A percentile compares a stretch with the other conserved stretches of the same genome.
These are phyloP conservation scores for Reticulascus tulasneorum DNA, from an alignment of 2,329 filamentous ascomycete species.

Conservation along the genomic window DNA sequence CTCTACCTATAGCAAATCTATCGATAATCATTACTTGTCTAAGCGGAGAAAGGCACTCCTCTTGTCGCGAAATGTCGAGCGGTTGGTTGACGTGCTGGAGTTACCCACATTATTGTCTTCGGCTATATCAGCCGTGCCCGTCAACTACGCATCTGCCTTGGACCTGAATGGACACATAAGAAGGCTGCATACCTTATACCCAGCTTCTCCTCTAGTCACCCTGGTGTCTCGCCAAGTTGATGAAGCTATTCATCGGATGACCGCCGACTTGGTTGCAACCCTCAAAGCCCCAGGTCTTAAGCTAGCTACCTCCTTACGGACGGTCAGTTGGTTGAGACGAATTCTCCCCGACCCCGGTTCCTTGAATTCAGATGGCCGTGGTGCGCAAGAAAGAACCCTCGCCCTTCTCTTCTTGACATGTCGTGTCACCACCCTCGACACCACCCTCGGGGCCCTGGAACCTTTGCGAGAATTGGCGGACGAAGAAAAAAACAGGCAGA, in stretches of 20 bases:
- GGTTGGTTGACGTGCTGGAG: constrained; percentile 86
- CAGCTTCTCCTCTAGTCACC: constrained; percentile 68
- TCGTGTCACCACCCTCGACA: constrained; percentile 72
- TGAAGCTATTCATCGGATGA: constrained; percentile 83
- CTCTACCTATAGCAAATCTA: constrained; percentile 72
- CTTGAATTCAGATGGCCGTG: constrained; percentile 6
- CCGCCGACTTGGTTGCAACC: constrained; percentile 73
- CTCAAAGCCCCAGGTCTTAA: constrained; percentile 78
- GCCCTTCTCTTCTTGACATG: constrained; percentile 86
- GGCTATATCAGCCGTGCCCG: constrained; percentile 60
- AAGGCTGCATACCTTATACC: constrained; percentile 77
- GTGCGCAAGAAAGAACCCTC: constrained; percentile 59
- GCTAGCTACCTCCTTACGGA: constrained; percentile 84
- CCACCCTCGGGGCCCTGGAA: constrained; percentile 76
- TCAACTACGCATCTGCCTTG: constrained; percentile 83
- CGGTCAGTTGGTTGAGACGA: constrained; percentile 84
- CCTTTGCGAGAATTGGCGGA: constrained; percentile 87
- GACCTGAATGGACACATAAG: constrained; percentile 94
- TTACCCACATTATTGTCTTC: constrained; percentile 81
- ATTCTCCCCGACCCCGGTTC: constrained; percentile 70
- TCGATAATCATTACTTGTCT: constrained; percentile 65
- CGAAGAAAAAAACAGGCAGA: constrained; percentile 62
- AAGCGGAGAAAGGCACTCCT: constrained; percentile 75
- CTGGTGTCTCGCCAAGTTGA: constrained; percentile 76
- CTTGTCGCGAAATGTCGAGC: constrained; percentile 80